Conservation (phyloP, 495 filamentous ascomycete species). For the Neurospora sp. region DNA sequence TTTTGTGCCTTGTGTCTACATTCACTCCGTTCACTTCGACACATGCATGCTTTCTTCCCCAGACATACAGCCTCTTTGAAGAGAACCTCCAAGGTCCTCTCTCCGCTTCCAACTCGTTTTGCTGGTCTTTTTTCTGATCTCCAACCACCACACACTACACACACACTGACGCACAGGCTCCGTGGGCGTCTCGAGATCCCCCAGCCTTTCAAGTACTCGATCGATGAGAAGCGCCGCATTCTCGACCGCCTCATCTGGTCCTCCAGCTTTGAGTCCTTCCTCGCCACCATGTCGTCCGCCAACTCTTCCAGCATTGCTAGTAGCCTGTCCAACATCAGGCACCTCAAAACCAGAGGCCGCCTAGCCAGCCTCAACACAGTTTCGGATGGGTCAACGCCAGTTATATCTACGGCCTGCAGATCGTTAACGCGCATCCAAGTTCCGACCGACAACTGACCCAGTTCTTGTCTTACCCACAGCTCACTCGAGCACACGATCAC, state of each 20-base stretch:
- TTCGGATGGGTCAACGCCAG: no score
- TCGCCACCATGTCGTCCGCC: constrained; percentile 45
- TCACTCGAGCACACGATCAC: constrained; percentile 15
- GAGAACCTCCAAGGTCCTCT: neutral
- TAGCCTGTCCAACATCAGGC: neutral
- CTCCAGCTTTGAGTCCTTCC: constrained; percentile 89
- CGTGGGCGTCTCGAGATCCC: constrained; percentile 89
- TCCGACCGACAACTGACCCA: constrained; percentile 12
- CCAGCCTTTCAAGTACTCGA: constrained; percentile 85
- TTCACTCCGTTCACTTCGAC: neutral
- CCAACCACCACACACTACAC: no score
- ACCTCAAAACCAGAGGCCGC: neutral
- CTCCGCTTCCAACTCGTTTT: no score
- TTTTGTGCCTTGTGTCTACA: neutral
- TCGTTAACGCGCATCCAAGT: no score
- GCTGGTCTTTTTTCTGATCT: no score
- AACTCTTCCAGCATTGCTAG: no score
- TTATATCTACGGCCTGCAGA: no score
- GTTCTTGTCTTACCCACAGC: constrained; percentile 23
- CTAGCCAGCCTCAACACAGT: neutral
- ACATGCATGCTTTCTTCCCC: neutral
- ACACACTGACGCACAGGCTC: constrained; percentile 26
- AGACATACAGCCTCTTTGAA: neutral
- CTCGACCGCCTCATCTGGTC: constrained; percentile 96
- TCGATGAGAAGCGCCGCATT: constrained; percentile 94